phyloP scores from a whole-genome alignment of 75 land plant species.

The Pinus taeda region DNA sequence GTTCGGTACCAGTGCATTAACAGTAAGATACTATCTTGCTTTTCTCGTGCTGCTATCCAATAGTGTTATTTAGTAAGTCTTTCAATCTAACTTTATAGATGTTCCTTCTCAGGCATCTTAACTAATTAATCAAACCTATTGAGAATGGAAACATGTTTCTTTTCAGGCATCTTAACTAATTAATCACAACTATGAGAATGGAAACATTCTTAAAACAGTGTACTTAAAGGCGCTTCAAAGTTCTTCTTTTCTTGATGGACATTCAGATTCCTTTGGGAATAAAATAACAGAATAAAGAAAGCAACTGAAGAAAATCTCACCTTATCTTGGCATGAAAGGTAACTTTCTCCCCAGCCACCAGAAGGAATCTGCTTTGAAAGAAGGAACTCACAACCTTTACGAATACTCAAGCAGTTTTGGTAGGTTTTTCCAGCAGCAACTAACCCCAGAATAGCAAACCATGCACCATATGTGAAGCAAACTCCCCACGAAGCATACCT shows the following conservation, averaged over 20 bases:
- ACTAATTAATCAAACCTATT: too few relatives aligned
- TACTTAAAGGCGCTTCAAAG: too few relatives aligned
- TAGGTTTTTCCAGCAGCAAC: slow-evolving; percentile 64
- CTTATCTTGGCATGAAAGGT: slow-evolving; percentile 79
- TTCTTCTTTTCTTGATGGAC: neutral
- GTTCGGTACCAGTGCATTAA: too few relatives aligned
- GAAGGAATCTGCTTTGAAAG: slow-evolving; percentile 66
- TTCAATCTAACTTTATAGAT: too few relatives aligned
- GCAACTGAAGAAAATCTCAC: slow-evolving; percentile 21
- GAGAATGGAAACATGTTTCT: too few relatives aligned
- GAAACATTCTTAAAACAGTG: too few relatives aligned
- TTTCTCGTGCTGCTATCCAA: too few relatives aligned
- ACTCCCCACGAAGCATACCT: slow-evolving; percentile 95
- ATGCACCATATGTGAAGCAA: slow-evolving; percentile 80
- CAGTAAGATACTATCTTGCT: too few relatives aligned
- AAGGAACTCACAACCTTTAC: slow-evolving; percentile 77
- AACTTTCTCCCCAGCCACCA: slow-evolving; percentile 98
- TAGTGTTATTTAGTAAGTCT: too few relatives aligned
- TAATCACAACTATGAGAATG: too few relatives aligned
- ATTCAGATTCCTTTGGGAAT: neutral
- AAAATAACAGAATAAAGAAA: neutral
- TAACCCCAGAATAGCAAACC: slow-evolving; percentile 83
- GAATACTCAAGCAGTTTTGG: slow-evolving; percentile 35
- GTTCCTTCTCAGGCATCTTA: too few relatives aligned
- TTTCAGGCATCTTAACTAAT: too few relatives aligned